Evolutionary conservation across 140 eudicot species (phyloP), one percentile per base, ranked within the genome.

Genomic region (Ambrosia hybrid): DNA sequence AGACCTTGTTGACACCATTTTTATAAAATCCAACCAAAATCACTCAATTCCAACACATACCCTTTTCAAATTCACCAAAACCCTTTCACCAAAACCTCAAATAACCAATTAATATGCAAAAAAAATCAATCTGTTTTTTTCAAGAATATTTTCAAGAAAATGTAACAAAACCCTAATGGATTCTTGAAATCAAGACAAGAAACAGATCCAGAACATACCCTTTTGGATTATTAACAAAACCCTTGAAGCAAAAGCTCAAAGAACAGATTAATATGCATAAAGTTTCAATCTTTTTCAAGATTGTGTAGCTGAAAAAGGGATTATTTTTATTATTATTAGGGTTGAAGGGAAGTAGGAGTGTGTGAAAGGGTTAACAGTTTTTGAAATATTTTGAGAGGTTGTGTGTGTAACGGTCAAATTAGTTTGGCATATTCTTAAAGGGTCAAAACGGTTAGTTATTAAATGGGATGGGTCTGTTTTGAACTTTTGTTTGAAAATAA

Each of bases 1-100:
- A 12, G 97, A 88, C 83, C 97, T 91, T 17, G 97, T 91, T 12
- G 92, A 84, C 15, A 91, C 97, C 46, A 91, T 91, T 76, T 57
- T 51, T 7, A 30, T 6, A 1, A 57, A 26, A 82, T 53, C 16
- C 52, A 49, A 58, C 57, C 4, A 41, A 57, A 33, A 53, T 58
- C 21, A 38, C 59, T 71, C 66, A 60, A 45, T 14, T 72, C 57
- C 74, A 73, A 72, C 57, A 52, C 85, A 84, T 83, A 78, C 83
- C 85, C 89, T 30, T 67, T 1, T 70, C 57, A 62, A 64, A 62
- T 79, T 80, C 77, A n/a, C 48, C 79, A 66, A 79, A 69, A 65
- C 4, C 72, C 79, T 71, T 73, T 57, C 43, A 3, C 2, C 16
- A 4, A 49, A 66, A 76, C 65, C 78, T 78, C 53, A 71, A 71